Evolutionary conservation across 148 eudicot genomes (phyloP).

Genomic region (Limonium bicolor): DNA sequence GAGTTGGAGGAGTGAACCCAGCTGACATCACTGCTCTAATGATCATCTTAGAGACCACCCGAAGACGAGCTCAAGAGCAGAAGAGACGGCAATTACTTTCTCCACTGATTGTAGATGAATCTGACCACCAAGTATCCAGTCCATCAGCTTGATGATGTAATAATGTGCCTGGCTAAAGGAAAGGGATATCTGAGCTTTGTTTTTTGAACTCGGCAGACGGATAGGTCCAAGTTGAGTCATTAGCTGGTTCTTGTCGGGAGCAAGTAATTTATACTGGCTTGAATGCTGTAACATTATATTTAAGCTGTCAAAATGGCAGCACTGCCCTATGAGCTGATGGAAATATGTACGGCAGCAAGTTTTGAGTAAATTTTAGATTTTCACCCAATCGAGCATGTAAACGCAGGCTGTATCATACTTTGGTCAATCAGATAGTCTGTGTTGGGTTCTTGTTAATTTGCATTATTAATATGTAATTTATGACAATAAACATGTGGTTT

Average conservation of each 20-base stretch:
- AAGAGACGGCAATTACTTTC: conserved; percentile 22
- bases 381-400: too few relatives aligned
- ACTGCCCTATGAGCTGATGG: background rate
- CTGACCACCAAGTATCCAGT: conserved; percentile 20
- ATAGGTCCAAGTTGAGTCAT: too few relatives aligned
- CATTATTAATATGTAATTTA: too few relatives aligned
- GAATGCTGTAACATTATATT: background rate
- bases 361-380: too few relatives aligned
- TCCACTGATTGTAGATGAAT: conserved; percentile 29
- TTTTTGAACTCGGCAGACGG: background rate
- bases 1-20: conserved; percentile 96
- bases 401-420: too few relatives aligned
- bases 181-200: background rate
- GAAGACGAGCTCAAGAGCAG: conserved; percentile 53
- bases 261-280: background rate
- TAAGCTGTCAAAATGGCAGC: background rate
- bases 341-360: too few relatives aligned
- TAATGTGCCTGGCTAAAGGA: conserved; percentile 1
- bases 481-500: too few relatives aligned
- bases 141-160: conserved; percentile 16
- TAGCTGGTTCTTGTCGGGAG: background rate
- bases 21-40: conserved; percentile 90
- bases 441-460: too few relatives aligned
- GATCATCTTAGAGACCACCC: conserved; percentile 60
- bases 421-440: too few relatives aligned